These are phyloP conservation scores for Suillus discolor DNA, from an alignment of 768 basidiomycete genomes.

Conservation along the genomic window DNA sequence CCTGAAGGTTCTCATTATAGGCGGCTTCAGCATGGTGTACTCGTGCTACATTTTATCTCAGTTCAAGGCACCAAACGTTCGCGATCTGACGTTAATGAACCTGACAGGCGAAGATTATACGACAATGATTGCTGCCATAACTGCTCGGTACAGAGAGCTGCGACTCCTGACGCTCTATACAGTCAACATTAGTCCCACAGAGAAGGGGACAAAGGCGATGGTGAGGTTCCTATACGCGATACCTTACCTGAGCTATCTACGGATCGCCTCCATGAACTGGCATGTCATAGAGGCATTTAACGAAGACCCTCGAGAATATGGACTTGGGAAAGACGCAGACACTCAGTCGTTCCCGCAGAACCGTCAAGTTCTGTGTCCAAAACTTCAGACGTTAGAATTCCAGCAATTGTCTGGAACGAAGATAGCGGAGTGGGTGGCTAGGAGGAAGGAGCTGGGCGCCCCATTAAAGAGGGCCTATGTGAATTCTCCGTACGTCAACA, in stretches of 20 bases:
- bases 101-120: conserved; percentile 53
- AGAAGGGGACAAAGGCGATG: conserved; percentile 32
- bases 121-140: conserved; percentile 48
- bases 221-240: conserved; percentile 59
- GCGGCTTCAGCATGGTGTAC: conserved; percentile 53
- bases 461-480: conserved; percentile 57
- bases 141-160: conserved; percentile 52
- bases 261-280: conserved; percentile 46
- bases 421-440: conserved; percentile 39
- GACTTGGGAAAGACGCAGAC: conserved; percentile 9
- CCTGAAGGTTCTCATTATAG: conserved; percentile 57
- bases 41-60: conserved; percentile 48
- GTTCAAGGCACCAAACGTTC: conserved; percentile 58
- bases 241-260: conserved; percentile 53
- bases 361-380: conserved; percentile 42
- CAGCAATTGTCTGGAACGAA: conserved; percentile 36
- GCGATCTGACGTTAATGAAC: conserved; percentile 60
- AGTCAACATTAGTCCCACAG: conserved; percentile 37
- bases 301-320: conserved; percentile 36
- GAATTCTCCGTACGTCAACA: conserved; percentile 32
- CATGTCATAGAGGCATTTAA: conserved; percentile 52
- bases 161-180: conserved; percentile 55
- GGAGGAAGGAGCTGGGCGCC: conserved; percentile 40
- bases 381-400: conserved; percentile 48
- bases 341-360: conserved; percentile 6